These are phyloP conservation scores for Cerrena zonata DNA, from an alignment of 1,284 basidiomycete genomes.

Conservation along the genomic window DNA sequence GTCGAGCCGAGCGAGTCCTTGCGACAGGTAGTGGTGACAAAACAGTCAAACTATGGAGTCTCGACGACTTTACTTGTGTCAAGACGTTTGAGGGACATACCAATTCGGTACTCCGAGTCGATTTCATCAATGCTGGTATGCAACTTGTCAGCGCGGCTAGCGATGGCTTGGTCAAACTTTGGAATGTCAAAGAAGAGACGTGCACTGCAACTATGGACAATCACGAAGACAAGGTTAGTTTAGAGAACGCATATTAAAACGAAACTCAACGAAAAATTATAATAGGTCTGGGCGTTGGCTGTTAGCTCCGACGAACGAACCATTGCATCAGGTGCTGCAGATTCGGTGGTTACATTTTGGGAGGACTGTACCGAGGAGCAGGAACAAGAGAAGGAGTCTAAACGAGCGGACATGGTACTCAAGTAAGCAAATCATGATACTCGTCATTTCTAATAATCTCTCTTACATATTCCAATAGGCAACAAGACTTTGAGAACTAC, in stretches of 20 bases:
- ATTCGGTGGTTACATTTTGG: conserved; percentile 92
- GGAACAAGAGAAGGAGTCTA: conserved; percentile 66
- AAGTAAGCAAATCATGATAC: conserved; percentile 49
- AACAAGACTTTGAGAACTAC: conserved; percentile 93
- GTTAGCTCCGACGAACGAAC: conserved; percentile 72
- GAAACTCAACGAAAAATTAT: too few species aligned
- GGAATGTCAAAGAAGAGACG: conserved; percentile 87
- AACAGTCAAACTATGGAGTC: conserved; percentile 88
- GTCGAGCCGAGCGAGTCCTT: conserved; percentile 75
- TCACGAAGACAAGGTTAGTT: conserved; percentile 88
- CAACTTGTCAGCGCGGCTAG: conserved; percentile 87
- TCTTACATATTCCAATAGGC: conserved; percentile 43
- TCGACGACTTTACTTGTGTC: conserved; percentile 86
- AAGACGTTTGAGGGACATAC: conserved; percentile 97
- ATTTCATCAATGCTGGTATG: conserved; percentile 79
- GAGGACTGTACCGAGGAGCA: conserved; percentile 83
- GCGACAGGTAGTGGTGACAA: conserved; percentile 94
- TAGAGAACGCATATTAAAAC: background rate
- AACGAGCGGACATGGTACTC: conserved; percentile 67
- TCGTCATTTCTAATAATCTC: conserved; percentile 2
- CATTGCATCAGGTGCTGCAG: conserved; percentile 89
- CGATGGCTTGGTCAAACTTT: conserved; percentile 93
- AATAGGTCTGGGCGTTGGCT: conserved; percentile 87
- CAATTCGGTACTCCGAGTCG: conserved; percentile 90
- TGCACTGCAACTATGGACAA: conserved; percentile 88